A percentile compares a stretch with the other conserved stretches of the same genome.
These are phyloP conservation scores for Scedosporium boydii DNA, from an alignment of 2,329 filamentous ascomycete genomes.

Conservation along the genomic window DNA sequence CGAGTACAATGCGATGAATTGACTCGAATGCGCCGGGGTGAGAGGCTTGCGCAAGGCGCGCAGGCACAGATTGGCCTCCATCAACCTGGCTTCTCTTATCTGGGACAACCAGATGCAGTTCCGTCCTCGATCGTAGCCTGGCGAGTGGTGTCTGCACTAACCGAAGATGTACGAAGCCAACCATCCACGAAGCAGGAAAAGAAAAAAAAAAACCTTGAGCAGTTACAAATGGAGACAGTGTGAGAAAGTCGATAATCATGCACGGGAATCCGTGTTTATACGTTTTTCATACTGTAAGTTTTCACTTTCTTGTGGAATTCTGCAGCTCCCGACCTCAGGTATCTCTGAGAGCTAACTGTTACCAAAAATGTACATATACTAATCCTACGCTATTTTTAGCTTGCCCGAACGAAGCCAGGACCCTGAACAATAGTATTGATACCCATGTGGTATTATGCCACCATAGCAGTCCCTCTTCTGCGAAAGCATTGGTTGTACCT, in stretches of 20 bases:
- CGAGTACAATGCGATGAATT: background rate
- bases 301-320: background rate
- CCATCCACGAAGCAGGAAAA: background rate
- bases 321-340: background rate
- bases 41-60: conserved; percentile 1
- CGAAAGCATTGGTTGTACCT: background rate
- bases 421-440: background rate
- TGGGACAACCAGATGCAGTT: background rate
- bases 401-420: background rate
- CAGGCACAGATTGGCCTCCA: conserved; percentile 2
- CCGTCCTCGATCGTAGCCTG: background rate
- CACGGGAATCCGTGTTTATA: background rate
- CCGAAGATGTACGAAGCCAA: background rate
- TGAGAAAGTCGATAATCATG: background rate
- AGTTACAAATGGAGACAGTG: background rate
- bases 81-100: background rate
- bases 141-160: background rate
- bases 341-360: background rate
- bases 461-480: background rate
- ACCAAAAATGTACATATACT: background rate
- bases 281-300: background rate
- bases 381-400: background rate
- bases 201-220: background rate
- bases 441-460: background rate
- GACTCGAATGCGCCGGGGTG: background rate